A percentile compares a stretch with the other conserved stretches of the same genome.
These are phyloP conservation scores for Pascua sp. DNA, from an alignment of 1,284 basidiomycete species.

Conservation along the genomic window DNA sequence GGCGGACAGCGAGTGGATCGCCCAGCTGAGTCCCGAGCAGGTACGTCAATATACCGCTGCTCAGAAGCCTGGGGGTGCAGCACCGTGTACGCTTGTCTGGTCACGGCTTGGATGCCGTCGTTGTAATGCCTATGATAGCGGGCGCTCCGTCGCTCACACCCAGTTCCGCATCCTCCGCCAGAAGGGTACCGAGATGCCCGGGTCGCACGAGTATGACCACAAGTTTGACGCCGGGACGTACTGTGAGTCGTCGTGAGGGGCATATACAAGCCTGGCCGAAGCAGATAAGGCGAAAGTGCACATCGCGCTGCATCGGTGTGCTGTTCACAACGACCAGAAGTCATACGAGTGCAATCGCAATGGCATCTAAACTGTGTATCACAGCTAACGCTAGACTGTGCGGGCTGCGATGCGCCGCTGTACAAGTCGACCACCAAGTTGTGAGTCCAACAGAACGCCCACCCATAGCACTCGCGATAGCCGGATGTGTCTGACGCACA, in stretches of 20 bases:
- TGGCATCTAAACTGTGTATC: not conserved
- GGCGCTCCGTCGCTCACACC: too few species aligned
- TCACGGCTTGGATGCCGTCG: too few species aligned
- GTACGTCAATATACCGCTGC: conserved; percentile 50
- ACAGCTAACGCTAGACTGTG: conserved; percentile 32
- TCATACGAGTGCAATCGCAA: too few species aligned
- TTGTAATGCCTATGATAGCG: too few species aligned
- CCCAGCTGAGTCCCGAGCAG: conserved; percentile 76
- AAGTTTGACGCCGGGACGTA: conserved; percentile 64
- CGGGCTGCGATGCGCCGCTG: conserved; percentile 54
- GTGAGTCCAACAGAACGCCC: too few species aligned
- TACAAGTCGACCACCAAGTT: conserved; percentile 90
- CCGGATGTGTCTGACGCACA: conserved; percentile 21
- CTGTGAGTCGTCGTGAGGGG: conserved; percentile 30
- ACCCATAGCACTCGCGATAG: too few species aligned
- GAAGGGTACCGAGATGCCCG: conserved; percentile 79
- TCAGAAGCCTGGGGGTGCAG: too few species aligned
- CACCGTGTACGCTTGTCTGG: not conserved
- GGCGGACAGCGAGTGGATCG: conserved; percentile 79
- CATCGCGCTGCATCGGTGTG: too few species aligned
- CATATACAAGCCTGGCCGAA: too few species aligned
- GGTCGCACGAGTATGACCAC: conserved; percentile 75
- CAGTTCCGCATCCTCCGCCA: conserved; percentile 80
- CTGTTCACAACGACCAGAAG: too few species aligned
- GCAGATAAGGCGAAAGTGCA: too few species aligned